phyloP scores from a whole-genome alignment of 768 basidiomycete species.

The Sporobolomyces roseus region DNA sequence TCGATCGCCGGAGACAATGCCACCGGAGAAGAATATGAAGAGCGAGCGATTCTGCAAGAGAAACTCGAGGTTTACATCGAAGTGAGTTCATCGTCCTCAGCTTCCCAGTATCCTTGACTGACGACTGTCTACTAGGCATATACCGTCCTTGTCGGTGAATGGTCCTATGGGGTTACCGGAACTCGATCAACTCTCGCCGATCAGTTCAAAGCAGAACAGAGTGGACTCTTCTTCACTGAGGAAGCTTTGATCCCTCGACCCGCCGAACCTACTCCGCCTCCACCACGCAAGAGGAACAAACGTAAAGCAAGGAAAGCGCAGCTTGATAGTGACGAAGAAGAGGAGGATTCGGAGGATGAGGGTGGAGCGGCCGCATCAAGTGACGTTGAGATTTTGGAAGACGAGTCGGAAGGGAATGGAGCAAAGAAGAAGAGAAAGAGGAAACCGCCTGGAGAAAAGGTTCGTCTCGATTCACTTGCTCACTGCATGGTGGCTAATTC shows the following conservation, averaged over 20 bases:
- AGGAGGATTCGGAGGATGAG: neutral
- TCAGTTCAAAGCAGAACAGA: constrained; percentile 15
- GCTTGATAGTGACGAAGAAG: neutral
- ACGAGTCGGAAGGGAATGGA: neutral
- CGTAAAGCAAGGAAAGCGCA: neutral
- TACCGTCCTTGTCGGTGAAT: constrained; percentile 25
- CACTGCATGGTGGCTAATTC: too few species aligned
- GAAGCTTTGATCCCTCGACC: constrained; percentile 13
- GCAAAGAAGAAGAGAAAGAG: neutral
- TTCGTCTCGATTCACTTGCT: too few species aligned
- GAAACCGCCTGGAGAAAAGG: neutral
- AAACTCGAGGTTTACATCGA: constrained; percentile 39
- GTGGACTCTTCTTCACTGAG: constrained; percentile 1
- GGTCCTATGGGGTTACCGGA: constrained; percentile 11
- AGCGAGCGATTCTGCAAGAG: constrained; percentile 41
- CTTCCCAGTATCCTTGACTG: neutral
- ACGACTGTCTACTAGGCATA: neutral
- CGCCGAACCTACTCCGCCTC: neutral
- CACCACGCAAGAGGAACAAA: neutral
- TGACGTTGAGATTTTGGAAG: too few species aligned
- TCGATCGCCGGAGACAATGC: constrained; percentile 36
- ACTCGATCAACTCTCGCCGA: constrained; percentile 4
- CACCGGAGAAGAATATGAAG: constrained; percentile 43
- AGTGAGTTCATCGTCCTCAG: neutral
- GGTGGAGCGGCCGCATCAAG: too few species aligned